These are phyloP conservation scores for Botrytis galanthina DNA, from an alignment of 2,329 filamentous ascomycete genomes.

Conservation along the genomic window DNA sequence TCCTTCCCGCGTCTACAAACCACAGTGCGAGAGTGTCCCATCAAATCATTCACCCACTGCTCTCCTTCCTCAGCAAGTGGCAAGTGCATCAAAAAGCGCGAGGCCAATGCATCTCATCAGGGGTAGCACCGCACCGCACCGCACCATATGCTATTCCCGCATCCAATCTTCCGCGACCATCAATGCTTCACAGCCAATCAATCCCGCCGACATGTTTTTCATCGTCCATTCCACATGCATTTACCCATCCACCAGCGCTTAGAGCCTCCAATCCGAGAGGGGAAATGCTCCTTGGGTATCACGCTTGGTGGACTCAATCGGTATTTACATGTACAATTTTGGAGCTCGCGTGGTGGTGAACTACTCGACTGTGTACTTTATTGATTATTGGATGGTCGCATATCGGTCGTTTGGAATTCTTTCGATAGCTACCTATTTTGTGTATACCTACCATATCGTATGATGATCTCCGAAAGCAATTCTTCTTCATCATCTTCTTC, in stretches of 20 bases:
- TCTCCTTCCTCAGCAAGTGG: not conserved
- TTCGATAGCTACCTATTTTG: not conserved
- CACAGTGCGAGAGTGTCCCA: not conserved
- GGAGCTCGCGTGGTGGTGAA: not conserved
- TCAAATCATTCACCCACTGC: not conserved
- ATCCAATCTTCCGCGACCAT: not conserved
- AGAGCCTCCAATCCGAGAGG: not conserved
- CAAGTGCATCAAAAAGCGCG: not conserved
- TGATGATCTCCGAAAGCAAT: not conserved
- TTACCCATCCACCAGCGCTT: not conserved
- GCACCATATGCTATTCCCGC: not conserved
- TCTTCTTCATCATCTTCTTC: not conserved
- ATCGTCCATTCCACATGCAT: not conserved
- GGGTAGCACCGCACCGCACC: not conserved
- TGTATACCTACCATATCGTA: not conserved
- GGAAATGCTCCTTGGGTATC: not conserved
- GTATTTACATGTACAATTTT: not conserved
- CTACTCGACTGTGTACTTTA: not conserved
- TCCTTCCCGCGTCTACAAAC: not conserved
- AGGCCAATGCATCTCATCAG: slow-evolving; percentile 9
- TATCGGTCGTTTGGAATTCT: not conserved
- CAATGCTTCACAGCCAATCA: not conserved
- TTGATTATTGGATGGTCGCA: not conserved
- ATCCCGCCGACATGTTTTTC: not conserved
- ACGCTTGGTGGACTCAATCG: not conserved